These are phyloP conservation scores for Symmetrospora coprosmae DNA, from an alignment of 768 basidiomycete genomes.

Conservation along the genomic window DNA sequence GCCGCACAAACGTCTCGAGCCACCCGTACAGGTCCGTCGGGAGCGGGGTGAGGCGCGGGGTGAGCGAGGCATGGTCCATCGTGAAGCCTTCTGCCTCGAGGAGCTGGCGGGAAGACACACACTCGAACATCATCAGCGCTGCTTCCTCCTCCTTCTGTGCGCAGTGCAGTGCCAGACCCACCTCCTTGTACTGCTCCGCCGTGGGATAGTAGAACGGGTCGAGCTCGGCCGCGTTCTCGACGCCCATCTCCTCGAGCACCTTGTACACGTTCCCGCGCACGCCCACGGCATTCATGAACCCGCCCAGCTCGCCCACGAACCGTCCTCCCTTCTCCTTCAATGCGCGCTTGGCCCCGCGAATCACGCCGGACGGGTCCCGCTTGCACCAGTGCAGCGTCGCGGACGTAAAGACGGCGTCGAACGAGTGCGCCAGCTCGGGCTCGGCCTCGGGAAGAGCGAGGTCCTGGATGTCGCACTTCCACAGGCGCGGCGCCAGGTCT, in stretches of 20 bases:
- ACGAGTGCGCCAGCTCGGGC: slow-evolving; percentile 39
- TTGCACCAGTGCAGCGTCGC: slow-evolving; percentile 77
- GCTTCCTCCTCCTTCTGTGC: neutral
- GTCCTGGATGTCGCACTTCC: too few relatives aligned
- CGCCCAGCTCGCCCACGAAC: slow-evolving; percentile 65
- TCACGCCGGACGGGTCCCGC: slow-evolving; percentile 51
- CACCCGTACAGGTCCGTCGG: slow-evolving; percentile 43
- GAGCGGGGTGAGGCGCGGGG: slow-evolving; percentile 36
- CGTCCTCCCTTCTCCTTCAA: slow-evolving; percentile 53
- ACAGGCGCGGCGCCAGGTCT: too few relatives aligned
- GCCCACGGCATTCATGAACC: slow-evolving; percentile 39
- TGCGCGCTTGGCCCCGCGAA: slow-evolving; percentile 48
- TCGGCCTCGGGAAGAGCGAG: too few relatives aligned
- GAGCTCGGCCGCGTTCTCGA: neutral
- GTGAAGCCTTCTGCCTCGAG: slow-evolving; percentile 13
- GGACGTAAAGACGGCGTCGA: slow-evolving; percentile 65
- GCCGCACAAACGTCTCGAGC: slow-evolving; percentile 52
- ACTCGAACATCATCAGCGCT: too few relatives aligned
- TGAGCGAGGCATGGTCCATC: slow-evolving; percentile 26
- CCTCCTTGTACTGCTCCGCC: neutral
- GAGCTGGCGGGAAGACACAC: slow-evolving; percentile 2
- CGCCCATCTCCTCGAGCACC: slow-evolving; percentile 6
- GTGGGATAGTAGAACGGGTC: slow-evolving; percentile 7
- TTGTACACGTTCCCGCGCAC: neutral
- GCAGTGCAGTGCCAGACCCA: neutral